Percentiles rank a stretch among this genome's conserved stretches.
Evolutionary conservation across 129 eudicot species (phyloP).

Genomic region (Kitagawia praeruptora): DNA sequence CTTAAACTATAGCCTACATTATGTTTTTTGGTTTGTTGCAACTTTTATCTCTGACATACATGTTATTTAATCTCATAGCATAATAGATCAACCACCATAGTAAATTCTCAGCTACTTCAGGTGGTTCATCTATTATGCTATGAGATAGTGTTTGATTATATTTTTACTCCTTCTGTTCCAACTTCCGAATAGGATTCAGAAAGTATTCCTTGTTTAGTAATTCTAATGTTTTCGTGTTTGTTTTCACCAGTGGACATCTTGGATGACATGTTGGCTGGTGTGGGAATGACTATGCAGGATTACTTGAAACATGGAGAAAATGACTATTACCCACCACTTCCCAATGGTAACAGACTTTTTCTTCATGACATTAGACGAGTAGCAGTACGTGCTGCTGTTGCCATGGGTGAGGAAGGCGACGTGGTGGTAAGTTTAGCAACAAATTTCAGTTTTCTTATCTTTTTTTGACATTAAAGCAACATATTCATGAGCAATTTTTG

Average conservation of each 20-base stretch:
- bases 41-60: background rate
- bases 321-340: conserved; percentile 93
- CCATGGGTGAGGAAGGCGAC: conserved; percentile 99
- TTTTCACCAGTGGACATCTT: conserved; percentile 68
- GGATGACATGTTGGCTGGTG: conserved; percentile 96
- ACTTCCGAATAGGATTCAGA: no score
- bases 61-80: background rate
- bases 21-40: background rate
- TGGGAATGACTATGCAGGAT: conserved; percentile 96
- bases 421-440: conserved; percentile 57
- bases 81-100: no score
- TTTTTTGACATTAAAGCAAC: background rate
- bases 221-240: conserved; percentile 10
- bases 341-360: conserved; percentile 83
- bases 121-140: no score
- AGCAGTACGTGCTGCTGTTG: conserved; percentile 94
- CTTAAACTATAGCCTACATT: background rate
- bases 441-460: background rate
- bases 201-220: no score
- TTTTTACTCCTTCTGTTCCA: no score
- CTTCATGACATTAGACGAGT: conserved; percentile 90
- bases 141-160: no score
- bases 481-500: background rate
- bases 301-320: conserved; percentile 83
- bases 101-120: no score